Base-by-base conservation (phyloP, 352 stramenopile species). In the Phytophthora sp. region DNA sequence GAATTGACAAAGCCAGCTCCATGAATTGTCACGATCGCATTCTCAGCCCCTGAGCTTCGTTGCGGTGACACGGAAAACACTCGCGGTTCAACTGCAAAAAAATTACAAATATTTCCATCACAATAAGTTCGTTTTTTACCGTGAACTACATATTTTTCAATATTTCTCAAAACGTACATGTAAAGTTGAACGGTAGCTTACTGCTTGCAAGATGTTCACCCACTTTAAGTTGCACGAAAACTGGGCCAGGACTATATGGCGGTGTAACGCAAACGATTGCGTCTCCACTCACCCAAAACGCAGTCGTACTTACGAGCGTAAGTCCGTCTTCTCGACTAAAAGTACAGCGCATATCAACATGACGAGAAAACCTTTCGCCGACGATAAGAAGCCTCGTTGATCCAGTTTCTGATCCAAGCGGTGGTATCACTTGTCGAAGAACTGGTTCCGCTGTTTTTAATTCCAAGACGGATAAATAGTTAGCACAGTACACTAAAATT, bases 1-100 rank as follows among this genome's bases (percentile, higher is more conserved):
- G 70, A 77, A 16, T 73, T 15, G 23, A 79, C 18, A 56, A 81
- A 79, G 3, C 73, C 73, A 41, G 23, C 31, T 0, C 73, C 73
- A 31, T 23, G 36, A 27, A 81, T 36, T 12, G 54, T 62, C 13
- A 79, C 59, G 9, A 67, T 8, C 26, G 42, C 24, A 23, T 59
- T 65, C 29, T 33, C 39, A 21, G 11, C 35, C 12, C 36, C 46
- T n/a, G 60, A 73, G 4, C 58, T 77, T 13, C 31, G 56, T 3
- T 46, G 24, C 6, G 72, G 72, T 24, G 60, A 63, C 20, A 80
- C n/a, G 1, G 41, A 66, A 27, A 73, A 64, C 2, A 80, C 36
- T 56, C 50, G 63, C 0, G 68, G 72, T 16, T 63, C 42, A 50
- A 72, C 72, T 80, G 20, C 7, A 51, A 58, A 9, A 61, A 38